Base-by-base conservation (phyloP, 176 grass and related monocot species). In the Oryza australiensis region DNA sequence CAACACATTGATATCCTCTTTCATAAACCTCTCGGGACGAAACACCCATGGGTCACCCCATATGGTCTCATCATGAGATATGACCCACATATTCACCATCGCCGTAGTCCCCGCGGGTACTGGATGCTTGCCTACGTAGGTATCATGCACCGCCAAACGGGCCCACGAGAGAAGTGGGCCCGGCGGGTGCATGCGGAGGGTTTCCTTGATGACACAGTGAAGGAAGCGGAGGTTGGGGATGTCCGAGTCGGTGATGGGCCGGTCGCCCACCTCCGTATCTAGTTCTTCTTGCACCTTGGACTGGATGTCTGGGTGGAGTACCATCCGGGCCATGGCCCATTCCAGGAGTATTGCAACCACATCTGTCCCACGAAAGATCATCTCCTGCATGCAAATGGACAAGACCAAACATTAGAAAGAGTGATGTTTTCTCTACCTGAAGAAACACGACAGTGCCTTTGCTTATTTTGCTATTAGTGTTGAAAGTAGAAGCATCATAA, bases 51-150 rank as follows among this genome's bases (percentile, higher is more conserved):
- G 80, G 2, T 90, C 70, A 0, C 45, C 48, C 89, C 89, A 90
- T 15, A 79, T 59, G 2, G 80, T 30, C 69, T 53, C 76, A 16
- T 90, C 89, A 8, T 90, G 89, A 0, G 84, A 30, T 14, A 90
- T 90, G 18, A 84, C 80, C 89, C 80, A 90, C 89, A 90, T 87
- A 53, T 87, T 90, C 80, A 90, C 89, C 84, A 90, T 84, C 0
- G 84, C 80, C 2, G 70, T 90, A 0, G 89, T 90, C 2, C 84
- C 89, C 0, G 80, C 69, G 0, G 70, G 84, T 8, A 90, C 53
- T 1, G 87, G 28, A 53, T 75, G 46, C 53, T 90, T 90, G 10
- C 32, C 75, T 2, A 90, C 75, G 0, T 3, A 40, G 29, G 71
- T 10, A 33, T 84, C 88, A 0, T 9, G 69, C 11, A 65, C 53